Evolutionary conservation across 148 eudicot species (phyloP).

Genomic region (Selenicereus undatus): DNA sequence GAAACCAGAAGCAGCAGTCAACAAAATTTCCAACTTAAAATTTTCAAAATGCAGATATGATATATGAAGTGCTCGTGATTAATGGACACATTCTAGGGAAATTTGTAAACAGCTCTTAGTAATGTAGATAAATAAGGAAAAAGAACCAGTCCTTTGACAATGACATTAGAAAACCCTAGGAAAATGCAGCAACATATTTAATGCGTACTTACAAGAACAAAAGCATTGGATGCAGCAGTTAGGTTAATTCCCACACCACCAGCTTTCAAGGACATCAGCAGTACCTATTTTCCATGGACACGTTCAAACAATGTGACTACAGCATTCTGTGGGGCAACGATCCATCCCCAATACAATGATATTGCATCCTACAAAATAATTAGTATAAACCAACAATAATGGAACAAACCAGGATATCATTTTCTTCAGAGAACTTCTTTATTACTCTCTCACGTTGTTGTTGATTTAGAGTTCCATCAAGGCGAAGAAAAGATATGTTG

Average conservation of each 20-base stretch:
- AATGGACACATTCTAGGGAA: not conserved
- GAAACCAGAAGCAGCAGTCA: not conserved
- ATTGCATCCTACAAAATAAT: conserved; percentile 1
- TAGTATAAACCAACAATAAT: not conserved
- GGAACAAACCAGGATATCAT: conserved; percentile 55
- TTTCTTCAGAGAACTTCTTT: conserved; percentile 90
- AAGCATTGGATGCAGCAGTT: conserved; percentile 97
- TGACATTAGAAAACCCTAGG: not conserved
- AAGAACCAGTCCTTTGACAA: not conserved
- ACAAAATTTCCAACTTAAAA: not conserved
- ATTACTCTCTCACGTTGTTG: conserved; percentile 93
- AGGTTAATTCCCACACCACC: conserved; percentile 98
- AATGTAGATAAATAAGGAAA: not conserved
- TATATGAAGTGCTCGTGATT: not conserved
- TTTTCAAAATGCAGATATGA: not conserved
- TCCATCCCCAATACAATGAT: not conserved
- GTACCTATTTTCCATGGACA: conserved; percentile 46
- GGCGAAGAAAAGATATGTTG: conserved; percentile 77
- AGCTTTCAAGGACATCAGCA: conserved; percentile 95
- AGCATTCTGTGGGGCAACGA: not conserved
- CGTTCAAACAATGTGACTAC: not conserved
- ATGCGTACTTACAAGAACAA: conserved; percentile 61
- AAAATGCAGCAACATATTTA: not conserved
- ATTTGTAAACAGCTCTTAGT: not conserved
- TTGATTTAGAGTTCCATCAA: conserved; percentile 88